Conservation (phyloP, 2,329 filamentous ascomycete species). For the Alternaria arborescens region DNA sequence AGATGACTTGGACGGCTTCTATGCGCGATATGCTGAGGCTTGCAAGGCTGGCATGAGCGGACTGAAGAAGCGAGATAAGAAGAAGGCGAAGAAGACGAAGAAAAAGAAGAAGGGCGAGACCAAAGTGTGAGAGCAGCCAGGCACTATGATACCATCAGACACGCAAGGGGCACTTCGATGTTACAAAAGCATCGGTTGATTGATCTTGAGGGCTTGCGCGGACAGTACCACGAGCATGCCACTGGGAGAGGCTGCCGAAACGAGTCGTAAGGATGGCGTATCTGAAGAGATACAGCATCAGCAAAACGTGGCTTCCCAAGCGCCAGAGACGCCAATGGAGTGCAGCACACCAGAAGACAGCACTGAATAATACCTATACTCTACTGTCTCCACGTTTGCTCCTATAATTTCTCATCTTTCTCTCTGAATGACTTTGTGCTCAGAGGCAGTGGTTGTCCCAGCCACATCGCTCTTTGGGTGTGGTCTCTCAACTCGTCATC, state of each 20-base stretch:
- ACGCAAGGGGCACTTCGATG: neutral
- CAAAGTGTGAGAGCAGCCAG: slow-evolving; percentile 25
- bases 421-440: slow-evolving; percentile 63
- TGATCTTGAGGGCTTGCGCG: neutral
- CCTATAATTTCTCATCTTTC: neutral
- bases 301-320: neutral
- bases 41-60: slow-evolving; percentile 89
- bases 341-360: neutral
- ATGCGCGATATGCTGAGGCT: slow-evolving; percentile 83
- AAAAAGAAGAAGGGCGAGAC: slow-evolving; percentile 66
- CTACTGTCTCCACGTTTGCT: neutral
- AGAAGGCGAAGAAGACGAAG: slow-evolving; percentile 82
- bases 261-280: neutral
- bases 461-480: slow-evolving; percentile 75
- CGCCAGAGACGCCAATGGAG: neutral
- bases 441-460: slow-evolving; percentile 72
- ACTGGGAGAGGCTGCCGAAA: neutral
- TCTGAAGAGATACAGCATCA: neutral
- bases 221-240: neutral
- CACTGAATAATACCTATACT: neutral
- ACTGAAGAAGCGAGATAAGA: slow-evolving; percentile 92
- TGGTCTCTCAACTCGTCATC: slow-evolving; percentile 70
- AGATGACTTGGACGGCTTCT: slow-evolving; percentile 81
- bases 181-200: neutral
- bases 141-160: neutral